phyloP scores from a whole-genome alignment of 345 rosid species.

The Erucastrum elatum region DNA sequence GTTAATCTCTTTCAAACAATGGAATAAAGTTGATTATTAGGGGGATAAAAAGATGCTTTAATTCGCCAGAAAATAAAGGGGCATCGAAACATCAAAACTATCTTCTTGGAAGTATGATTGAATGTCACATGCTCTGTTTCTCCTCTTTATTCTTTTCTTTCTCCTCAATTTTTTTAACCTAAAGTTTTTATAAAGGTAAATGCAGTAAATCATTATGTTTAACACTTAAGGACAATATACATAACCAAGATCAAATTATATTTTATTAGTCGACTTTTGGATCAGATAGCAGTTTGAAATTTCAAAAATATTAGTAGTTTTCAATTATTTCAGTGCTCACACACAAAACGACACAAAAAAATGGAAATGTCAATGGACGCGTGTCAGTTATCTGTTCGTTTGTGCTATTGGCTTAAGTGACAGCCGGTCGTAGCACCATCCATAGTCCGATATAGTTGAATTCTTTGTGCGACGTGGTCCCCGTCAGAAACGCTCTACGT shows the following conservation, averaged over 20 bases:
- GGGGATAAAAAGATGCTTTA: constrained; percentile 37
- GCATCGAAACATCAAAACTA: constrained; percentile 30
- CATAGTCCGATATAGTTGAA: background rate
- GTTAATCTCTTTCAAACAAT: background rate
- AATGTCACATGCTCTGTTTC: constrained; percentile 40
- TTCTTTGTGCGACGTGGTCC: constrained; percentile 41
- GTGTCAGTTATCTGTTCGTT: constrained; percentile 1
- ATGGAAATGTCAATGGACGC: background rate
- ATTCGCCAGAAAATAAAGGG: constrained; percentile 16
- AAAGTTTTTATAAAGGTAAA: constrained; percentile 8
- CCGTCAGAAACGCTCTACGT: constrained; percentile 46
- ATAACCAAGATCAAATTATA: background rate
- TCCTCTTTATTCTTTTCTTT: constrained; percentile 35
- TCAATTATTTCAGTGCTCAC: background rate
- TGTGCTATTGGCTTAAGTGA: constrained; percentile 4
- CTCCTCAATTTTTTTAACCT: constrained; percentile 10
- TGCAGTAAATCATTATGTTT: background rate
- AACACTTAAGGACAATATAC: constrained; percentile 6
- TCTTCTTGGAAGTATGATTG: constrained; percentile 33
- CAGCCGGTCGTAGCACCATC: constrained; percentile 33
- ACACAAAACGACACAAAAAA: background rate
- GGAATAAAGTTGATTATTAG: constrained; percentile 23
- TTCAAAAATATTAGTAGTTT: background rate
- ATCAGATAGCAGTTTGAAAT: background rate
- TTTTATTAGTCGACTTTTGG: background rate